Evolutionary conservation across 441 rosid species (phyloP), one percentile per base, ranked within the genome.

Genomic region (Viola pubescens): DNA sequence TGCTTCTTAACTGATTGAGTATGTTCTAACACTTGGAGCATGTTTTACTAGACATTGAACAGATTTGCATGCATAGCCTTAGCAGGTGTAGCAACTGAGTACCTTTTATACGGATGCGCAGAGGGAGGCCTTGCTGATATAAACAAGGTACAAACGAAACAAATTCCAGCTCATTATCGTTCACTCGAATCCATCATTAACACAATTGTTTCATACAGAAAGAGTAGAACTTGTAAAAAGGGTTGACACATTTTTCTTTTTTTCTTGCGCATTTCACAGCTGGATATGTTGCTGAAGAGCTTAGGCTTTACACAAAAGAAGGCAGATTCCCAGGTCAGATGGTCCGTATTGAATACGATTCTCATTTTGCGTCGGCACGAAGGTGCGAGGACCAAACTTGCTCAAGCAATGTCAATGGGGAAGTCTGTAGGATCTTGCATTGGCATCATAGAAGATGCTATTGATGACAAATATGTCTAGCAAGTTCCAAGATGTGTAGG

Each of bases 271-370:
- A 43, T 60, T 61, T 39, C 66, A 39, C 84, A 84, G 97, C 66
- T 92, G 82, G 97, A 92, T 75, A 26, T 54, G 62, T 58, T 87
- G 70, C 79, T 92, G 41, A 78, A 79, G 60, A 72, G 97, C 66
- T 83, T 86, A 73, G 96, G 94, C 13, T 92, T 92, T 64, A 82
- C 97, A 19, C 95, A 86, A 69, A 89, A 87, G 88, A 87, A 92
- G 67, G 94, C 81, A 7, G 91, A 92, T 62, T 89, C 97, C 5
- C 94, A 84, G 64, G 87, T 92, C 38, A 75, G 98, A 64, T 87
- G 98, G 98, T 82, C 97, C 37, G 84, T 86, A 0, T 77, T 89
- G 63, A 89, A 83, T 73, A 87, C 90, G 6, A 63, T 87, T 19
- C 62, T 89, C 41, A 69, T 89, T 10, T 66, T 85, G 78, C 89